A percentile compares a stretch with the other conserved stretches of the same genome.
Conservation (phyloP, 768 basidiomycete genomes). For the Candolleomyces aberdarensis region DNA sequence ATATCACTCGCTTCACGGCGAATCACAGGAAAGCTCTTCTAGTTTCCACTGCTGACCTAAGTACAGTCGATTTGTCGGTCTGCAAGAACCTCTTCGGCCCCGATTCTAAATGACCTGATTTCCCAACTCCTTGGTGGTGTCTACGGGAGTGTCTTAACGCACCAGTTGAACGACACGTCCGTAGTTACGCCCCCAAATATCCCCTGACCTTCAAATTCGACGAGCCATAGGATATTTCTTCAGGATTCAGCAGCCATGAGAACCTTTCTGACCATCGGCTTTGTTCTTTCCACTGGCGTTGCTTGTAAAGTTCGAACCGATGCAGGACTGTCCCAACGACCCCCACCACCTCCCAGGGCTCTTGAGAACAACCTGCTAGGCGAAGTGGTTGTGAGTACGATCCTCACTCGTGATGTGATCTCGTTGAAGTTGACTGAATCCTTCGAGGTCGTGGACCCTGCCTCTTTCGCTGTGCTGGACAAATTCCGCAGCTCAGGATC, state of each 20-base stretch:
- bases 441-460: constrained; percentile 47
- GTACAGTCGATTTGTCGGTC: no score
- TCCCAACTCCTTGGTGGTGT: no score
- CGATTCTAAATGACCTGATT: no score
- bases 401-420: not conserved
- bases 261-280: not conserved
- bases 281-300: not conserved
- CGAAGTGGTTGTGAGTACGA: not conserved
- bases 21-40: no score
- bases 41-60: no score
- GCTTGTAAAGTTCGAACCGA: not conserved
- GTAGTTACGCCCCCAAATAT: no score
- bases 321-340: not conserved
- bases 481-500: constrained; percentile 37
- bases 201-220: no score
- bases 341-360: not conserved
- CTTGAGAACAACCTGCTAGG: not conserved
- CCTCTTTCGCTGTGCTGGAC: constrained; percentile 49
- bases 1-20: no score
- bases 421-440: not conserved
- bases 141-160: no score
- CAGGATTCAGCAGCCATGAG: not conserved
- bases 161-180: no score
- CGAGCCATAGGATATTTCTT: not conserved
- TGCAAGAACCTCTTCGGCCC: no score